Evolutionary conservation across 1,284 basidiomycete species (phyloP), one percentile per base, ranked within the genome.

Genomic region (Cutaneotrichosporon dermatis): DNA sequence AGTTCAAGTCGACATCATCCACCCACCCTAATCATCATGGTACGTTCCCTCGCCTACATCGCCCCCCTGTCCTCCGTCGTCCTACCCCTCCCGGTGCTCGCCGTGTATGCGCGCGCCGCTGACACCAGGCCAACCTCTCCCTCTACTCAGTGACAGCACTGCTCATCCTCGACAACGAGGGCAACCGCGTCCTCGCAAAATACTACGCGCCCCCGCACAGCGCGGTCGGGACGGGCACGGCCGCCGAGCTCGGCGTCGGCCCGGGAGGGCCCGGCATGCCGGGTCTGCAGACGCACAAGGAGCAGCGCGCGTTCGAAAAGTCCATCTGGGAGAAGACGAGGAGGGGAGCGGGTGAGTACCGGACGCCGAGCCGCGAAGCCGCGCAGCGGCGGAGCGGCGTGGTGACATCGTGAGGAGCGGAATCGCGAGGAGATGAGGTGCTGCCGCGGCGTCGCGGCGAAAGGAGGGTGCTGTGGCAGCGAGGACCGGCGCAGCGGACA

Each of bases 261-360:
- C 52, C 69, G 8, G 73, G 75, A 11, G 76, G 72, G 44, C 74
- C 74, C 2, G 74, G 74, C 6, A 70, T 69, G 66, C 62, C 67
- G 8, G 76, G 76, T 4, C 63, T 79, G 60, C 60, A 81, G 15
- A 87, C 86, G 12, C 73, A 91, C 68, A 97, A 98, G 79, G 95
- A 99, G 73, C 95, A 97, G 78, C 88, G 90, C 53, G 85, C 87
- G 35, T 97, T 98, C 73, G 96, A 99, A 82, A 95, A 95, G 82
- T 89, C 88, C 2, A 81, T 99, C 45, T 96, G 87, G 83, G 88
- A 92, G 70, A 99, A 99, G 82, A 94, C 92, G 0, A 89, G 92
- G 79, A 90, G 93, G 73, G 83, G 89, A 16, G 88, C 88, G 78
- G 90, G 92, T 93, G 69, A 71, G 86, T 82, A 25, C 9, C 52